Conservation (phyloP, 805 yeast species). For the Lachancea thermotolerans region DNA sequence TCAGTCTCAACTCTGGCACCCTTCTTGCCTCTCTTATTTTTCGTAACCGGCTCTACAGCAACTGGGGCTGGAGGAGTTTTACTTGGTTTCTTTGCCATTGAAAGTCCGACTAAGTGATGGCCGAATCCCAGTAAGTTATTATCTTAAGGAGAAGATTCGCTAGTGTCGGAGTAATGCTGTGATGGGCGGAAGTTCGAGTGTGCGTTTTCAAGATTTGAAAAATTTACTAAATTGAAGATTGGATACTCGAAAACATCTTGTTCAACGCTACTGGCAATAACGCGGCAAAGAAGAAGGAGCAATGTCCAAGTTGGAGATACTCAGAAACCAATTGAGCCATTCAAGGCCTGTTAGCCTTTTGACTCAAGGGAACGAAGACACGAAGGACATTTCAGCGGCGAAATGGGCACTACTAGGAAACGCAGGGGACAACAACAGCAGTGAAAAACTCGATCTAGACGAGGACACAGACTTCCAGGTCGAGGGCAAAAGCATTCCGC, state of each 20-base stretch:
- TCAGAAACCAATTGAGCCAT: constrained; percentile 19
- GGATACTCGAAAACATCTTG: no score
- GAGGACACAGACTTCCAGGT: constrained; percentile 49
- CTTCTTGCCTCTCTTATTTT: constrained; percentile 19
- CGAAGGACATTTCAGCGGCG: constrained; percentile 36
- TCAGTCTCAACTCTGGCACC: constrained; percentile 11
- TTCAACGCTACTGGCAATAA: background rate
- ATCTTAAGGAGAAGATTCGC: background rate
- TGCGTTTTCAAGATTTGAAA: no score
- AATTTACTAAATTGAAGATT: no score
- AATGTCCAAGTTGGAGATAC: constrained; percentile 5
- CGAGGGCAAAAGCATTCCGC: constrained; percentile 41
- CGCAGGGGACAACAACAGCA: constrained; percentile 5
- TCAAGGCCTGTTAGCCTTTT: constrained; percentile 15
- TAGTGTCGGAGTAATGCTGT: background rate
- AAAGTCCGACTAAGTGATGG: background rate
- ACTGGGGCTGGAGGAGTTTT: constrained; percentile 8
- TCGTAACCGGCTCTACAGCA: constrained; percentile 6
- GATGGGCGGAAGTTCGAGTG: background rate
- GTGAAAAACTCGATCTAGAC: constrained; percentile 33
- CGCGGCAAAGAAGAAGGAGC: background rate
- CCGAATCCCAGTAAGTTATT: no score
- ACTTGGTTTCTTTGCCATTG: constrained; percentile 22
- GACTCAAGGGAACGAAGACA: constrained; percentile 17
- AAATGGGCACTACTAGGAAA: constrained; percentile 23